A percentile compares a stretch with the other conserved stretches of the same genome.
Conservation (phyloP, 306 rosid species). For the Styphnolobium japonicum region DNA sequence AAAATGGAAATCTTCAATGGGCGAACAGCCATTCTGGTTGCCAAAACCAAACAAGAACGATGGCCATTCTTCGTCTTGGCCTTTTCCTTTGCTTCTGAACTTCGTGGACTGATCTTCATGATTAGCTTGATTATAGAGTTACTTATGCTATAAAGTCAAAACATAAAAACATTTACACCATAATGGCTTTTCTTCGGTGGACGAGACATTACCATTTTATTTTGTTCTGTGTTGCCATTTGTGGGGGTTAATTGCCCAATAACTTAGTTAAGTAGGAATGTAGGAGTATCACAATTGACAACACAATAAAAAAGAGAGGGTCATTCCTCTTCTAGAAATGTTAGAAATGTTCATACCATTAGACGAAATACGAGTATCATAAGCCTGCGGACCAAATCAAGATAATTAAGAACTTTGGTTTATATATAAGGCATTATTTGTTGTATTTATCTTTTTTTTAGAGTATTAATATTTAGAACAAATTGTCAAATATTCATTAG, state of each 20-base stretch:
- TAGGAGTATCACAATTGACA: constrained; percentile 20
- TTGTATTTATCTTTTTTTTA: too few relatives aligned
- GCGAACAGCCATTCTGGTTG: neutral
- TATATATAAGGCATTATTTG: too few relatives aligned
- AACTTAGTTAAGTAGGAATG: constrained; percentile 5
- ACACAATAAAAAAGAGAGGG: neutral
- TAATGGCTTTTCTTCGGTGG: neutral
- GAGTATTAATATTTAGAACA: too few relatives aligned
- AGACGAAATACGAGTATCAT: neutral
- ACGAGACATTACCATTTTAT: neutral
- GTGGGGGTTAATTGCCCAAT: neutral
- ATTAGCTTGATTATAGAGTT: neutral
- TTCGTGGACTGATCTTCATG: neutral
- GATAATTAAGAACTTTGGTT: neutral
- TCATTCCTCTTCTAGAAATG: neutral
- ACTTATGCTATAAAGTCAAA: neutral
- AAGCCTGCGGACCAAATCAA: neutral
- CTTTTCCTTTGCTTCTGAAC: neutral
- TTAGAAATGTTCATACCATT: neutral
- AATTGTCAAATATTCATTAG: too few relatives aligned
- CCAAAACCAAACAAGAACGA: neutral
- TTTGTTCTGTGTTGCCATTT: constrained; percentile 12
- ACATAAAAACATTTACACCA: neutral
- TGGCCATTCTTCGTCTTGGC: neutral
- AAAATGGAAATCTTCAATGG: neutral